Percentiles rank a stretch among this genome's conserved stretches.
These are phyloP conservation scores for Apiospora arundinis DNA, from an alignment of 2,329 filamentous ascomycete genomes.

Conservation along the genomic window DNA sequence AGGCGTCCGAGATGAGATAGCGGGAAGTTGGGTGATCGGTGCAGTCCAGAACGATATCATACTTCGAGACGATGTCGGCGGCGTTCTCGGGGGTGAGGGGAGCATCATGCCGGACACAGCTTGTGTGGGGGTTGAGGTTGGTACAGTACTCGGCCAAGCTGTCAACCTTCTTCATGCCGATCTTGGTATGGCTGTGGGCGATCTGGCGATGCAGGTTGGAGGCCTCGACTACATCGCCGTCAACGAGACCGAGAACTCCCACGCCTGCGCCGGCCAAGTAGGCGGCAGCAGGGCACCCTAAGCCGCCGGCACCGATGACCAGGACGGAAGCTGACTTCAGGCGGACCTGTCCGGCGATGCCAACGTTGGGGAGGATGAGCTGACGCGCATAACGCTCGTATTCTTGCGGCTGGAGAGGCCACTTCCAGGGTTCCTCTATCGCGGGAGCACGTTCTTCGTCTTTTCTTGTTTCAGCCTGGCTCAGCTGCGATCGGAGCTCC, in stretches of 20 bases:
- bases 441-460: conserved; percentile 1
- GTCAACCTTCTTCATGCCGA: conserved; percentile 81
- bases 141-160: conserved; percentile 65
- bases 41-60: conserved; percentile 90
- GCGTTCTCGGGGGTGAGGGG: conserved; percentile 76
- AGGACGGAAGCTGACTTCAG: conserved; percentile 75
- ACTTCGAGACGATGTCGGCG: conserved; percentile 67
- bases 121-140: conserved; percentile 76
- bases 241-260: conserved; percentile 81
- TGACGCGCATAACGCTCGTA: conserved; percentile 90
- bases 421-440: conserved; percentile 51
- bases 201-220: conserved; percentile 96
- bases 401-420: conserved; percentile 75
- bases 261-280: conserved; percentile 92
- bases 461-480: conserved; percentile 43
- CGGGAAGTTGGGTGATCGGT: conserved; percentile 92
- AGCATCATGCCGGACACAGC: conserved; percentile 65
- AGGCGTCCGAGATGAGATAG: conserved; percentile 91
- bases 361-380: conserved; percentile 85
- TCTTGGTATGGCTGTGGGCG: conserved; percentile 72
- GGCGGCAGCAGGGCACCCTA: conserved; percentile 91
- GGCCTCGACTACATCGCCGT: conserved; percentile 85
- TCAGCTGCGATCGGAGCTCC: conserved; percentile 52
- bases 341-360: conserved; percentile 77
- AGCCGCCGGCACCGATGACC: conserved; percentile 84